Evolutionary conservation across 2,329 filamentous ascomycete genomes (phyloP).

Genomic region (Alternaria postmessia): DNA sequence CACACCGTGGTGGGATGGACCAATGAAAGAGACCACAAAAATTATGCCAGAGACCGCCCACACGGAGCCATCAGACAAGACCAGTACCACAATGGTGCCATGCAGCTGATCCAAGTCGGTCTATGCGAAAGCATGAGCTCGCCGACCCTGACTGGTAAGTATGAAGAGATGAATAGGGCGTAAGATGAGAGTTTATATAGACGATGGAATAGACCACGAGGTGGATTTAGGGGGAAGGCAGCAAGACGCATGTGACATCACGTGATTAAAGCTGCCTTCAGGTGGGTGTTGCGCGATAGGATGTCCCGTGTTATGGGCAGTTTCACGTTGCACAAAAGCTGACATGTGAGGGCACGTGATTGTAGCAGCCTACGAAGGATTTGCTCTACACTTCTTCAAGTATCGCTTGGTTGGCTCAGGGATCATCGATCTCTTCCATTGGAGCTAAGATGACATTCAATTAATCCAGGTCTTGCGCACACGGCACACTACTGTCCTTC

Average conservation of each 20-base stretch:
- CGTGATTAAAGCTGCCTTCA: background rate
- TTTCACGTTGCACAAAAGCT: conserved; percentile 2
- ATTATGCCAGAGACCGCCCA: conserved; percentile 18
- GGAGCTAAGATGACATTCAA: background rate
- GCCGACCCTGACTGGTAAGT: conserved; percentile 19
- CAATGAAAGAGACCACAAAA: conserved; percentile 19
- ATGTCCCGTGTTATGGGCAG: background rate
- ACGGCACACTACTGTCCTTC: background rate
- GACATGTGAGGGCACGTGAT: conserved; percentile 5
- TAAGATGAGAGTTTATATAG: background rate
- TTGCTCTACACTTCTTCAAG: background rate
- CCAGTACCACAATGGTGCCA: conserved; percentile 14
- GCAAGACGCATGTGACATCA: background rate
- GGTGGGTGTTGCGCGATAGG: background rate
- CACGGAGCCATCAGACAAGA: conserved; percentile 12
- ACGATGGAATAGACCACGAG: too few species aligned
- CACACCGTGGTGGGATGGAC: background rate
- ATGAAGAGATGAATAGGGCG: background rate
- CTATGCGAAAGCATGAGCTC: conserved; percentile 16
- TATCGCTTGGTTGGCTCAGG: background rate
- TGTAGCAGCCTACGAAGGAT: background rate
- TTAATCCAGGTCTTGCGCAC: background rate
- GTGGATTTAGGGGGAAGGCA: background rate
- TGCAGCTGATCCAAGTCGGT: conserved; percentile 16
- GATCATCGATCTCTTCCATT: background rate